Conservation (phyloP, 768 basidiomycete species). For the Tylopilus vinaceipallidus region DNA sequence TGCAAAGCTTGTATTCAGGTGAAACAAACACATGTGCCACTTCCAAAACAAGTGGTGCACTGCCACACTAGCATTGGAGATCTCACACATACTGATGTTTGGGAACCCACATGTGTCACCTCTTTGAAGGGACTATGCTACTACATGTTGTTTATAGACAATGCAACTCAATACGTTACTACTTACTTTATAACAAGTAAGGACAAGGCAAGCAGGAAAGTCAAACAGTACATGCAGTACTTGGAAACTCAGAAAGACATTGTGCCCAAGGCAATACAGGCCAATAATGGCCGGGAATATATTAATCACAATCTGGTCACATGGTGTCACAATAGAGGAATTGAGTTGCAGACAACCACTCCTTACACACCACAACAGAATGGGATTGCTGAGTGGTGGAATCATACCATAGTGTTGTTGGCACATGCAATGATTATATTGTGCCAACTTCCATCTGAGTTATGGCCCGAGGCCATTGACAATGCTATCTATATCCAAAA, state of each 20-base stretch:
- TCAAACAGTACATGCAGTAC: background rate
- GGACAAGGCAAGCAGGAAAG: background rate
- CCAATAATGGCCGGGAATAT: too few relatives aligned
- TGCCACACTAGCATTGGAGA: too few relatives aligned
- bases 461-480: constrained; percentile 32
- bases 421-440: constrained; percentile 33
- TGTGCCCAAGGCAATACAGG: too few relatives aligned
- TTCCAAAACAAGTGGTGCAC: background rate
- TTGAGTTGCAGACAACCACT: constrained; percentile 30
- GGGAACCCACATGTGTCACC: background rate
- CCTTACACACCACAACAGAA: constrained; percentile 40
- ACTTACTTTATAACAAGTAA: background rate
- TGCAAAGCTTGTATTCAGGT: background rate
- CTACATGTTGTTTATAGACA: constrained; percentile 1
- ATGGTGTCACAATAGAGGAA: constrained; percentile 24
- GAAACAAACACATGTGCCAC: background rate
- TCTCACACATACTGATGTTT: background rate
- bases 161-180: background rate
- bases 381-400: constrained; percentile 35
- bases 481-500: constrained; percentile 33
- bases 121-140: background rate
- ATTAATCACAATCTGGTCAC: too few relatives aligned
- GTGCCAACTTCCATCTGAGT: constrained; percentile 11
- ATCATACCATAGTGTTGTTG: constrained; percentile 32
- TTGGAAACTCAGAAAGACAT: background rate